Evolutionary conservation across 2,329 filamentous ascomycete species (phyloP).

Genomic region (Pseudonectria buxi): DNA sequence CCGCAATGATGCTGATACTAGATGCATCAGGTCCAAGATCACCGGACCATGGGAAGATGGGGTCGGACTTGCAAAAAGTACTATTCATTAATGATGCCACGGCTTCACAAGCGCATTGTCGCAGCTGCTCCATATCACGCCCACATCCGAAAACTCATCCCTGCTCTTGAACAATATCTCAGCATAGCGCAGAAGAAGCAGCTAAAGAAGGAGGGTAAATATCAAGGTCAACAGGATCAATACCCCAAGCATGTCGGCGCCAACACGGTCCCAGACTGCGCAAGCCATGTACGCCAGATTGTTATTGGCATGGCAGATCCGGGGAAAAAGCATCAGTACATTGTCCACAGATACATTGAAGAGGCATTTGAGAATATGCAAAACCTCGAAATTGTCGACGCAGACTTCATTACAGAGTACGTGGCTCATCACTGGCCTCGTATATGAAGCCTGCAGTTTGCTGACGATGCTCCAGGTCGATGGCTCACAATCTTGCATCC

Average conservation of each 20-base stretch:
- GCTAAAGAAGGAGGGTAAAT: slow-evolving; percentile 11
- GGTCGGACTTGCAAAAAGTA: slow-evolving; percentile 12
- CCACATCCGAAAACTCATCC: slow-evolving; percentile 14
- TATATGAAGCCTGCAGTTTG: background rate
- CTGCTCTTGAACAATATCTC: slow-evolving; percentile 10
- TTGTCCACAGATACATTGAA: slow-evolving; percentile 12
- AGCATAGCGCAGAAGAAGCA: slow-evolving; percentile 11
- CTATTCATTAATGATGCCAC: slow-evolving; percentile 8
- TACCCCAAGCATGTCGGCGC: slow-evolving; percentile 4
- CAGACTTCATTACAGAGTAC: slow-evolving; percentile 7
- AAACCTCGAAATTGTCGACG: slow-evolving; percentile 13
- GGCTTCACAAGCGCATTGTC: slow-evolving; percentile 9
- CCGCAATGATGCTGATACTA: background rate
- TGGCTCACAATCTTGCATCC: slow-evolving; percentile 6
- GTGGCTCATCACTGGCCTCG: too few species aligned
- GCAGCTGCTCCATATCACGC: slow-evolving; percentile 5
- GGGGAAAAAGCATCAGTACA: slow-evolving; percentile 6
- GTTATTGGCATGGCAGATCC: slow-evolving; percentile 4
- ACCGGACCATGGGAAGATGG: slow-evolving; percentile 3
- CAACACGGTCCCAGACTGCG: slow-evolving; percentile 3
- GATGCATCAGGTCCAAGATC: background rate
- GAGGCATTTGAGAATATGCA: slow-evolving; percentile 9
- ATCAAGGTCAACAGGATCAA: slow-evolving; percentile 11
- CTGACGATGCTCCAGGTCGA: slow-evolving; percentile 7
- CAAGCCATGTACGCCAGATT: slow-evolving; percentile 6